Evolutionary conservation across 2,329 filamentous ascomycete genomes (phyloP).

Genomic region (Beauveria varroae): DNA sequence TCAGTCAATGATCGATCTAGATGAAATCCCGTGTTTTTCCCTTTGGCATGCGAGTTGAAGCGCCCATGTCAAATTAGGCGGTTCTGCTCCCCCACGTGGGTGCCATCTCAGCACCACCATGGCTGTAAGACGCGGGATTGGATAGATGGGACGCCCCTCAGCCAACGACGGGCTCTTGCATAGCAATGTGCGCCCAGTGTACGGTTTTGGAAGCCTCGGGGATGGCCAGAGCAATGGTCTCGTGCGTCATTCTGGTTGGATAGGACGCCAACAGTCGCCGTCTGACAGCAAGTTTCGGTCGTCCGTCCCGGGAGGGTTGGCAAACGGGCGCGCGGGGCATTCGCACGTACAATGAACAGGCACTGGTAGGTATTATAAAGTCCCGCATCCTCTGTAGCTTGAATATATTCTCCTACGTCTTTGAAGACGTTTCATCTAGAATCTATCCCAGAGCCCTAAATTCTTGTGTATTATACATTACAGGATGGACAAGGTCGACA

Average conservation of each 20-base stretch:
- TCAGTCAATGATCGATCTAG: constrained; percentile 2
- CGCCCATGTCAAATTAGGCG: neutral
- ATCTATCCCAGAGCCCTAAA: neutral
- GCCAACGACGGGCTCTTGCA: constrained; percentile 1
- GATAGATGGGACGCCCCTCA: neutral
- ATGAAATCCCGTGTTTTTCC: neutral
- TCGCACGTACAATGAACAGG: no score
- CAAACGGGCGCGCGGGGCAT: neutral
- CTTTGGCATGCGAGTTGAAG: neutral
- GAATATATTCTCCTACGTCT: neutral
- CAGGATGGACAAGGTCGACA: constrained; percentile 28
- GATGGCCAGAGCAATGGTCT: neutral
- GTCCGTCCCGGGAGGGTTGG: neutral
- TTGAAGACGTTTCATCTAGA: neutral
- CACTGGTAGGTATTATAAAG: neutral
- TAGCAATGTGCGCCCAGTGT: neutral
- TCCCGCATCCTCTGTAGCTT: neutral
- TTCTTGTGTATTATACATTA: neutral
- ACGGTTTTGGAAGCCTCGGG: neutral
- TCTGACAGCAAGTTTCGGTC: neutral
- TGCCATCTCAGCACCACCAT: neutral
- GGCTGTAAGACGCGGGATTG: neutral
- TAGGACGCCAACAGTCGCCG: neutral
- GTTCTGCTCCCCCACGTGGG: neutral
- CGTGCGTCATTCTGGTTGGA: constrained; percentile 10